These are phyloP conservation scores for Pseudisothecium myosuroides DNA, from an alignment of 225 moss, liverwort and hornwort genomes.

Conservation along the genomic window DNA sequence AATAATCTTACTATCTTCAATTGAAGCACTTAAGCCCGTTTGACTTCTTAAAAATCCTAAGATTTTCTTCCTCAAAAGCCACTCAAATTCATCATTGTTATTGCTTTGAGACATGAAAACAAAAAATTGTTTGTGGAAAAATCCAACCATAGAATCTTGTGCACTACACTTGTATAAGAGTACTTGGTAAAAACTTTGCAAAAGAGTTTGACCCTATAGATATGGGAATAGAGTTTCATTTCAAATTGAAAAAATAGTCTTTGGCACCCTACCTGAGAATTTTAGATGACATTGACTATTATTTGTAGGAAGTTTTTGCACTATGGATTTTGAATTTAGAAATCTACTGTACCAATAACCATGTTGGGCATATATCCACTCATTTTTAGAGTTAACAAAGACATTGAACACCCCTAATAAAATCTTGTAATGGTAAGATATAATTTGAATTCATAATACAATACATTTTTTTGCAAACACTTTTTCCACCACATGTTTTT, in stretches of 20 bases:
- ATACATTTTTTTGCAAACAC: neutral
- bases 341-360: neutral
- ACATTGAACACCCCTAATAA: neutral
- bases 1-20: too few species aligned
- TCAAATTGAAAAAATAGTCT: neutral
- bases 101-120: too few species aligned
- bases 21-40: too few species aligned
- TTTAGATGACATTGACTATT: neutral
- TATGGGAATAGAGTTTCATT: neutral
- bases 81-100: too few species aligned
- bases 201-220: neutral
- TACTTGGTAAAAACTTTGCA: neutral
- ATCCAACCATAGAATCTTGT: neutral
- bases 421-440: neutral
- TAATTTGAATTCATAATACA: neutral
- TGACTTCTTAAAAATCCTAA: neutral
- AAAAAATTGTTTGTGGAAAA: neutral
- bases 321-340: neutral
- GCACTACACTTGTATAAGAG: neutral
- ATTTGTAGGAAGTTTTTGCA: neutral
- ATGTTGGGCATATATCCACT: neutral
- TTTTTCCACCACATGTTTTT: neutral
- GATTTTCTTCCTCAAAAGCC: neutral
- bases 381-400: neutral
- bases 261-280: fast-evolving